These are phyloP conservation scores for Quillaja saponaria DNA, from an alignment of 306 rosid genomes.

Conservation along the genomic window DNA sequence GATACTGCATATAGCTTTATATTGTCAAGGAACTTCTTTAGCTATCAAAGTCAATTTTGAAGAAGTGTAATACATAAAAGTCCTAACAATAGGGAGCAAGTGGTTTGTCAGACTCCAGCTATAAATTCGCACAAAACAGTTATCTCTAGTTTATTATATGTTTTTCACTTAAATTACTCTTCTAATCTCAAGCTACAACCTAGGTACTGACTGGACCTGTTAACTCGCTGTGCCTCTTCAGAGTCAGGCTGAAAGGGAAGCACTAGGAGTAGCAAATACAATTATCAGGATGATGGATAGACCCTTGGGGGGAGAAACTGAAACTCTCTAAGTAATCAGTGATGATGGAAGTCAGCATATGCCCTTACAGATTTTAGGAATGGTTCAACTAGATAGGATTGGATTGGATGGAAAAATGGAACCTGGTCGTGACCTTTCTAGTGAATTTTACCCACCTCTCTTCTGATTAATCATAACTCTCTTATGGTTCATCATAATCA, in stretches of 20 bases:
- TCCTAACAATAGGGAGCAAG: background rate
- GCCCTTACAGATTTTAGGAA: background rate
- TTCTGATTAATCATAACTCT: conserved; percentile 3
- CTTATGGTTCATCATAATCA: background rate
- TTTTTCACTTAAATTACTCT: background rate
- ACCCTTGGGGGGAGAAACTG: background rate
- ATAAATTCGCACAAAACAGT: background rate
- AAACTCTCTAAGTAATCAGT: conserved; percentile 8
- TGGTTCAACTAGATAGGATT: background rate
- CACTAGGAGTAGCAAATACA: background rate
- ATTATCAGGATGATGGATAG: background rate
- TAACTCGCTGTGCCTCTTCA: background rate
- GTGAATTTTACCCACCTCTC: background rate
- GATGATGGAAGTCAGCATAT: background rate
- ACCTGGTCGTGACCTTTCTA: conserved; percentile 11
- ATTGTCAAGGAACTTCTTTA: background rate
- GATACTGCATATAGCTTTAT: background rate
- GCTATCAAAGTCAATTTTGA: background rate
- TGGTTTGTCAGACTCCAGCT: conserved; percentile 2
- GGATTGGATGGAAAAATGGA: background rate
- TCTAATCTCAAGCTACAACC: background rate
- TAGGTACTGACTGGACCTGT: conserved; percentile 7
- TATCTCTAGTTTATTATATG: background rate
- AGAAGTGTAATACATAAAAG: background rate
- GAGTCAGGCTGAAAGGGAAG: conserved; percentile 7